Conservation (phyloP, 78 protist genomes). For the Tieghemostelium lacteum region DNA sequence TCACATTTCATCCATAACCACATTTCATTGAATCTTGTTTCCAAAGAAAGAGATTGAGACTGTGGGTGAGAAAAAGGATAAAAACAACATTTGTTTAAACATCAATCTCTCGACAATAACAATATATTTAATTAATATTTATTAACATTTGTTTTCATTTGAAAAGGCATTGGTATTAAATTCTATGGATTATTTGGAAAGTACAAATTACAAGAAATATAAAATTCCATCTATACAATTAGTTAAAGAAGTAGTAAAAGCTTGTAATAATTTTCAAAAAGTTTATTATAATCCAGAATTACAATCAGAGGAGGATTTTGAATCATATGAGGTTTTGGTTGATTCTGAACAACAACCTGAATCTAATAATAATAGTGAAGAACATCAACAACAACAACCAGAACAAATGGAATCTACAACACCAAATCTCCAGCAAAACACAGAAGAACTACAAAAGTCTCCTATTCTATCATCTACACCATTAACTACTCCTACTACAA, state of each 20-base stretch:
- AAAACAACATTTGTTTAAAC: no score
- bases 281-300: constrained; percentile 31
- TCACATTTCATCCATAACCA: no score
- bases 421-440: no score
- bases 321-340: background rate
- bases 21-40: no score
- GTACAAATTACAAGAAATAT: constrained; percentile 4
- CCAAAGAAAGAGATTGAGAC: no score
- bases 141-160: no score
- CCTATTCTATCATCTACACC: background rate
- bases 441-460: background rate
- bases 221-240: constrained; percentile 17
- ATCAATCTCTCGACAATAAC: no score
- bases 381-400: constrained; percentile 31
- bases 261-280: constrained; percentile 27
- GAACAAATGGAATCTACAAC: no score
- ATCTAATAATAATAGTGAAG: constrained; percentile 4
- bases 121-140: no score
- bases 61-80: no score
- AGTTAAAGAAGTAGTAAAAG: constrained; percentile 13
- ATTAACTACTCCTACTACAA: background rate
- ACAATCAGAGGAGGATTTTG: constrained; percentile 31
- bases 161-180: constrained; percentile 74
- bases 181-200: constrained; percentile 46
- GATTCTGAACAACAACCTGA: background rate